These are phyloP conservation scores for Phoma sp. DNA, from an alignment of 2,329 filamentous ascomycete species.

Conservation along the genomic window DNA sequence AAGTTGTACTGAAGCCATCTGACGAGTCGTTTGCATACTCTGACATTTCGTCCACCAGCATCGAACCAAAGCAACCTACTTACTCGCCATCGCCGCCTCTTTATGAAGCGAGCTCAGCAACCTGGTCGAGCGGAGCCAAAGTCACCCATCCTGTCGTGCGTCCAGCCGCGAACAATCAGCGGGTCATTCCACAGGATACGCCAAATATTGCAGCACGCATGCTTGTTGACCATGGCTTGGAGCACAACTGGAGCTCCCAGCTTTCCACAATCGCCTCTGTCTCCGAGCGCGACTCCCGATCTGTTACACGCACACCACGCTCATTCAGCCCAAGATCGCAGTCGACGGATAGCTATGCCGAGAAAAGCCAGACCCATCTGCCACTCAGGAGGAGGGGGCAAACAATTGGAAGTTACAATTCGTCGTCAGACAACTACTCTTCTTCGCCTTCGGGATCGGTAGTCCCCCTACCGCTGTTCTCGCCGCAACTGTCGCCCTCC, in stretches of 20 bases:
- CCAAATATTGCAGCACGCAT: constrained; percentile 48
- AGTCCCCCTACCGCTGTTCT: constrained; percentile 46
- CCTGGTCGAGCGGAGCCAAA: constrained; percentile 42
- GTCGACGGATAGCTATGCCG: constrained; percentile 40
- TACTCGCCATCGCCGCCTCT: constrained; percentile 39
- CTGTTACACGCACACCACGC: constrained; percentile 38
- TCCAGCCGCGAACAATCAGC: constrained; percentile 44
- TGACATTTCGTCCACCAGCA: constrained; percentile 42
- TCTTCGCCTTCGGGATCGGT: constrained; percentile 41
- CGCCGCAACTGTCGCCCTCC: constrained; percentile 24
- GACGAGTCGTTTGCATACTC: constrained; percentile 46
- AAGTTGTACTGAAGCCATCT: constrained; percentile 38
- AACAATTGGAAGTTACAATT: constrained; percentile 42
- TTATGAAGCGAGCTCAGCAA: constrained; percentile 45
- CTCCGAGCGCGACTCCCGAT: constrained; percentile 46
- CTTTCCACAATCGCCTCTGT: constrained; percentile 47
- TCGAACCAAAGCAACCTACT: constrained; percentile 39
- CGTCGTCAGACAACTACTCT: constrained; percentile 43
- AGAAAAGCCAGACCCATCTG: constrained; percentile 25
- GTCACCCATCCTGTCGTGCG: constrained; percentile 47
- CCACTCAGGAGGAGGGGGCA: constrained; percentile 36
- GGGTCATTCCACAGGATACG: constrained; percentile 42
- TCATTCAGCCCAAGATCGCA: constrained; percentile 41
- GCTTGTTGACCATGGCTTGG: constrained; percentile 44
- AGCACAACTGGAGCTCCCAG: constrained; percentile 50